A percentile compares a stretch with the other conserved stretches of the same genome.
Conservation (phyloP, 164 flowering plant genomes). For the Malania oleifera region DNA sequence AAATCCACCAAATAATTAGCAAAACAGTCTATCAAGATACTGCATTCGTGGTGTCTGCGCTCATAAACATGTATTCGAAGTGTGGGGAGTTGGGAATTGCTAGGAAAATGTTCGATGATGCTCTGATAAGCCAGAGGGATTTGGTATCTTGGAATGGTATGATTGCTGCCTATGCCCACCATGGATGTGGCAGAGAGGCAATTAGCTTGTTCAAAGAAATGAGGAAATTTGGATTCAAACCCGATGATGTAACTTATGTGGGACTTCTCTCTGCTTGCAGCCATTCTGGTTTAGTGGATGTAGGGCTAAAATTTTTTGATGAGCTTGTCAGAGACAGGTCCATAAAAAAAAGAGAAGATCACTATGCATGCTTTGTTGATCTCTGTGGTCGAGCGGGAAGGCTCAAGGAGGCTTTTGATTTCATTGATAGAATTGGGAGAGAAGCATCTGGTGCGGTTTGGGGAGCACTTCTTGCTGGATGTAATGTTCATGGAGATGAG, state of each 20-base stretch:
- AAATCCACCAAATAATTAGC: conserved; percentile 5
- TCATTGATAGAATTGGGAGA: too few relatives aligned
- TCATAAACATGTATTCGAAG: too few relatives aligned
- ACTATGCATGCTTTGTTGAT: too few relatives aligned
- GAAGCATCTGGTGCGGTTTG: too few relatives aligned
- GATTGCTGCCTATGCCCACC: conserved; percentile 2
- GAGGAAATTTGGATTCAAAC: conserved; percentile 5
- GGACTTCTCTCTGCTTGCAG: conserved; percentile 10
- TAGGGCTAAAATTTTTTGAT: conserved; percentile 4
- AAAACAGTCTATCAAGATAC: conserved; percentile 2
- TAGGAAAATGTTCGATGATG: neutral
- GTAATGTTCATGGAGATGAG: too few relatives aligned
- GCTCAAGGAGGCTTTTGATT: too few relatives aligned
- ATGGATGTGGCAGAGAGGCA: conserved; percentile 3
- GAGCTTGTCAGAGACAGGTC: conserved; percentile 1
- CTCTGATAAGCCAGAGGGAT: too few relatives aligned
- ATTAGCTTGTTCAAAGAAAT: conserved; percentile 8
- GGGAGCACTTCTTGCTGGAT: too few relatives aligned
- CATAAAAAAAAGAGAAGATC: too few relatives aligned
- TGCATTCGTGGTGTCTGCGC: too few relatives aligned
- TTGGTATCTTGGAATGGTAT: conserved; percentile 9
- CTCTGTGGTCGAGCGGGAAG: too few relatives aligned
- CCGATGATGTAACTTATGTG: conserved; percentile 10
- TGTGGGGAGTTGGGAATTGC: conserved; percentile 9
- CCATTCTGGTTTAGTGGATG: conserved; percentile 7